Conservation (phyloP, 805 yeast genomes). For the Metschnikowia koreensis region DNA sequence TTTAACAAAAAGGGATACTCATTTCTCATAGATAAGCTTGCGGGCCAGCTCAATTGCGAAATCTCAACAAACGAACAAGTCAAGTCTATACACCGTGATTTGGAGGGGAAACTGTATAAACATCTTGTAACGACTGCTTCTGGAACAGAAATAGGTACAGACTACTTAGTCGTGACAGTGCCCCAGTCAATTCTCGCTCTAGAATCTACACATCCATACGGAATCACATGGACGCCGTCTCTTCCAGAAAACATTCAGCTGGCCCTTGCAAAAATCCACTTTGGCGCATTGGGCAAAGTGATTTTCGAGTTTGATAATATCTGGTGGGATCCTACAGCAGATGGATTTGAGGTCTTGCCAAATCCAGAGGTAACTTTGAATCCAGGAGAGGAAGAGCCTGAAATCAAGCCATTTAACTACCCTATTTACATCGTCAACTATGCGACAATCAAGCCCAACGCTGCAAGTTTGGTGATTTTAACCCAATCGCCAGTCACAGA, state of each 20-base stretch:
- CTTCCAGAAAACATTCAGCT: constrained; percentile 46
- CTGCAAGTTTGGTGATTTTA: constrained; percentile 53
- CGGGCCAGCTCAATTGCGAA: constrained; percentile 29
- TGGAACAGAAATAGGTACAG: constrained; percentile 37
- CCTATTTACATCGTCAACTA: constrained; percentile 65
- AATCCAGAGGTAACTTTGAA: constrained; percentile 2
- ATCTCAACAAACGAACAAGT: constrained; percentile 46
- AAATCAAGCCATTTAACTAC: constrained; percentile 50
- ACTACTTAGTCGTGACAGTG: constrained; percentile 67
- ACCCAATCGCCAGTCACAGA: constrained; percentile 74
- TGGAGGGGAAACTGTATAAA: constrained; percentile 13
- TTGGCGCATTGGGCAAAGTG: constrained; percentile 73
- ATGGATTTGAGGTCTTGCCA: constrained; percentile 22
- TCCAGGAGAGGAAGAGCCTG: neutral
- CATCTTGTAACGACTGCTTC: constrained; percentile 33
- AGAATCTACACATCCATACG: constrained; percentile 36
- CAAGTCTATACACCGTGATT: constrained; percentile 31
- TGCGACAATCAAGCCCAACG: constrained; percentile 25
- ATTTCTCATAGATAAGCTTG: constrained; percentile 44
- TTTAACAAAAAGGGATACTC: constrained; percentile 61
- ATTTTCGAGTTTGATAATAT: constrained; percentile 60
- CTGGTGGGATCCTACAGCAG: constrained; percentile 54
- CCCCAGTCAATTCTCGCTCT: constrained; percentile 70
- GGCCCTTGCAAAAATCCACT: constrained; percentile 50
- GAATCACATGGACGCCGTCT: constrained; percentile 54